phyloP scores from a whole-genome alignment of 2,329 filamentous ascomycete species.

The Dactylonectria estremocensis region DNA sequence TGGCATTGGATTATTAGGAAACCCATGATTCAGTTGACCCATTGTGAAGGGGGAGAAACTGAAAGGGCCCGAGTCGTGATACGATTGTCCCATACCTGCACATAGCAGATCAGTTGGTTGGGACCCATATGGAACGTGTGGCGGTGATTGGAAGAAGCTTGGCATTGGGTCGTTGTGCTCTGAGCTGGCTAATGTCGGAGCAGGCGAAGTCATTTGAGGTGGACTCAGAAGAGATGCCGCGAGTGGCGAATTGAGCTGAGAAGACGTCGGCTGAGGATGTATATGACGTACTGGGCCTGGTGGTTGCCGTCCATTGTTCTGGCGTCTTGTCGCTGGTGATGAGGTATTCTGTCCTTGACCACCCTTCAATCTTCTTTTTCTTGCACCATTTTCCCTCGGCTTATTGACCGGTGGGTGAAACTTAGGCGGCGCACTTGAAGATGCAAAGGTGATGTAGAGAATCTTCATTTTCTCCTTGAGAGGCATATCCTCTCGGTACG shows the following conservation, averaged over 20 bases:
- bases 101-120: too few species aligned
- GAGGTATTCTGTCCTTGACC: background rate
- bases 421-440: slow-evolving; percentile 7
- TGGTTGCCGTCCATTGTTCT: background rate
- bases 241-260: background rate
- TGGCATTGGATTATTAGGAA: background rate
- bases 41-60: background rate
- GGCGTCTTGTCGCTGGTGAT: background rate
- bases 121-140: too few species aligned
- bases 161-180: too few species aligned
- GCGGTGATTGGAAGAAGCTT: too few species aligned
- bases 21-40: background rate
- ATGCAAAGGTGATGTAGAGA: slow-evolving; percentile 31
- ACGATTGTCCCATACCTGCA: too few species aligned
- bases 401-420: slow-evolving; percentile 7
- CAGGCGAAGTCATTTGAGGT: too few species aligned
- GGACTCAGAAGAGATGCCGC: too few species aligned
- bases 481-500: slow-evolving; percentile 14
- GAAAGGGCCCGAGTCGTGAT: too few species aligned
- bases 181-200: too few species aligned
- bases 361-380: slow-evolving; percentile 16
- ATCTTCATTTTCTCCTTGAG: slow-evolving; percentile 30
- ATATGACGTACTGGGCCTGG: background rate
- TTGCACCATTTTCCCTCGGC: slow-evolving; percentile 12
- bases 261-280: background rate